Evolutionary conservation across 1,139 yeast species (phyloP).

Genomic region (Saccharomyces hybrid): DNA sequence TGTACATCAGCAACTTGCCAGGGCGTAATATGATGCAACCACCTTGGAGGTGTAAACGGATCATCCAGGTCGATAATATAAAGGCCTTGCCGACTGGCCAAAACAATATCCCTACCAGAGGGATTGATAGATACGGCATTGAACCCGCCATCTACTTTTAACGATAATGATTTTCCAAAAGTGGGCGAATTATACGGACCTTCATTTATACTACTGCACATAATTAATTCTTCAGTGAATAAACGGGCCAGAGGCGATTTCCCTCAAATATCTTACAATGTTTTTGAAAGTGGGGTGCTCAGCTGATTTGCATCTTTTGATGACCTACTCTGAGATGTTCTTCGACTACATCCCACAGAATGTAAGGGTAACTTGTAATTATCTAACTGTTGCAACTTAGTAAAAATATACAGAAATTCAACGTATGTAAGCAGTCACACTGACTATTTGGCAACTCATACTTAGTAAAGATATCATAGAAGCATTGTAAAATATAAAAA

Average conservation of each 20-base stretch:
- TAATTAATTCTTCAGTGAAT: constrained; percentile 1
- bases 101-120: constrained; percentile 84
- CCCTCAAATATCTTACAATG: background rate
- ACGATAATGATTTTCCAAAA: constrained; percentile 70
- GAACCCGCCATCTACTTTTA: constrained; percentile 86
- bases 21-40: constrained; percentile 84
- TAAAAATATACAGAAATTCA: background rate
- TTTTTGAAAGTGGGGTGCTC: background rate
- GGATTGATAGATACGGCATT: constrained; percentile 93
- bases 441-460: background rate
- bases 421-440: background rate
- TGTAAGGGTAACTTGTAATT: background rate
- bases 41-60: constrained; percentile 90
- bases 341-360: background rate
- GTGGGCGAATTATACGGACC: constrained; percentile 41
- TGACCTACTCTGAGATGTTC: background rate
- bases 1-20: constrained; percentile 99
- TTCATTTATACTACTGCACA: constrained; percentile 4
- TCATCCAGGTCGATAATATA: constrained; percentile 89
- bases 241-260: background rate
- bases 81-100: constrained; percentile 78
- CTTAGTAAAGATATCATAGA: background rate
- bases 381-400: background rate
- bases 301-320: background rate
- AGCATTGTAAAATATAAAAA: background rate